Evolutionary conservation across 129 eudicot genomes (phyloP).

Genomic region (Flaveria trinervia): DNA sequence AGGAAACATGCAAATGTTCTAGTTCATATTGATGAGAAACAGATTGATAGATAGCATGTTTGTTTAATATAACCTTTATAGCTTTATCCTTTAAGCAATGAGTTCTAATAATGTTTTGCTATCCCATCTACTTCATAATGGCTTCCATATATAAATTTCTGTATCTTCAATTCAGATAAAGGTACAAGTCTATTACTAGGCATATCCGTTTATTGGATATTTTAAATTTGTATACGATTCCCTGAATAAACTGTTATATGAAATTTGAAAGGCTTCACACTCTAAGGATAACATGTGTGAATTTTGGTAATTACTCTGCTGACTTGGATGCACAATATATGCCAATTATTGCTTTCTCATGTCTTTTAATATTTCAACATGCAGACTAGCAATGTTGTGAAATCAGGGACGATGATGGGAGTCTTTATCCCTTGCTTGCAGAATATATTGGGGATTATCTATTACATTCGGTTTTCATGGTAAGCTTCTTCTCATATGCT

Average conservation of each 20-base stretch:
- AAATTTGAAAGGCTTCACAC: slow-evolving; percentile 17
- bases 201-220: background rate
- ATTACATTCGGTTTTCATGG: slow-evolving; percentile 96
- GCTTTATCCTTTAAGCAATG: slow-evolving; percentile 9
- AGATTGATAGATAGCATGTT: slow-evolving; percentile 17
- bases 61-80: slow-evolving; percentile 11
- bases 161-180: slow-evolving; percentile 12
- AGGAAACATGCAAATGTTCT: slow-evolving; percentile 10
- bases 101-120: slow-evolving; percentile 5
- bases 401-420: slow-evolving; percentile 95
- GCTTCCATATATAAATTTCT: background rate
- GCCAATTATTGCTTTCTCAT: slow-evolving; percentile 1
- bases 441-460: slow-evolving; percentile 92
- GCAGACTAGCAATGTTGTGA: slow-evolving; percentile 58
- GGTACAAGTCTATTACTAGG: background rate
- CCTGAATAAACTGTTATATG: slow-evolving; percentile 9
- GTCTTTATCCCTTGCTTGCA: slow-evolving; percentile 97
- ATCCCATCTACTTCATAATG: slow-evolving; percentile 13
- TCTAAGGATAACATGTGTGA: background rate
- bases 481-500: slow-evolving; percentile 35
- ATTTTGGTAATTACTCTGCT: background rate
- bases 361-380: slow-evolving; percentile 11
- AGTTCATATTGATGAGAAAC: slow-evolving; percentile 16
- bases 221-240: slow-evolving; percentile 11
- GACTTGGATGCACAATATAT: slow-evolving; percentile 14